Conservation (phyloP, 139 green algal species). For the Haematococcus sp. region DNA sequence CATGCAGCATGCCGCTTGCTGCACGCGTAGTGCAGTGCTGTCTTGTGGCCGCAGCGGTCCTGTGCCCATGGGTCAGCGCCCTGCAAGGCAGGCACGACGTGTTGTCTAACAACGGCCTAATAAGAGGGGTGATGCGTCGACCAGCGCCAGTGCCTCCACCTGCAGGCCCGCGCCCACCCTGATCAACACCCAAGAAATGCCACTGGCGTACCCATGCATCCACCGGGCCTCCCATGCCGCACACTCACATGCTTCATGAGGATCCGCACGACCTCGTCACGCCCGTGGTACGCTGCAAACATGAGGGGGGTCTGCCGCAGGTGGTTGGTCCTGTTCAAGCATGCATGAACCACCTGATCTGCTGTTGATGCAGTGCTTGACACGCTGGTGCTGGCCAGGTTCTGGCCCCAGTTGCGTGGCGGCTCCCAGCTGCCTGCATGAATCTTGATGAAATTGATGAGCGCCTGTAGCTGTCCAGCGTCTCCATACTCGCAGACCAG, state of each 20-base stretch:
- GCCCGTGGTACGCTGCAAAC: constrained; percentile 25
- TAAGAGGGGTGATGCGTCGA: too few relatives aligned
- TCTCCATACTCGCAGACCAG: constrained; percentile 27
- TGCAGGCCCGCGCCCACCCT: too few relatives aligned
- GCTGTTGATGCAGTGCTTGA: too few relatives aligned
- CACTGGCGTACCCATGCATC: too few relatives aligned
- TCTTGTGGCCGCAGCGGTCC: constrained; percentile 37
- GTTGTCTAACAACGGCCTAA: too few relatives aligned
- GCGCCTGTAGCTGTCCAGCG: constrained; percentile 2
- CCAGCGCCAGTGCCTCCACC: too few relatives aligned
- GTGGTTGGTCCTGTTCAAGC: neutral
- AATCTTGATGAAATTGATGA: constrained; percentile 28
- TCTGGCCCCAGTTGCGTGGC: too few relatives aligned
- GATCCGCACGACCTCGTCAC: constrained; percentile 18
- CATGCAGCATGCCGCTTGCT: constrained; percentile 23
- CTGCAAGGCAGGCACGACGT: too few relatives aligned
- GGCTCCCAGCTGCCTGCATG: neutral
- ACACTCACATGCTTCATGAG: constrained; percentile 26
- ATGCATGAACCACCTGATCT: too few relatives aligned
- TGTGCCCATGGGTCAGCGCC: constrained; percentile 43
- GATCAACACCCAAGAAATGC: too few relatives aligned
- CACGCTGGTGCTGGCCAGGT: too few relatives aligned
- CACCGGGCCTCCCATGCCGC: neutral
- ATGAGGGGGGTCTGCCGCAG: constrained; percentile 38
- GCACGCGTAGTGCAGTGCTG: constrained; percentile 45